phyloP scores from a whole-genome alignment of 2,329 filamentous ascomycete species.

The Calonectria pauciramosa region DNA sequence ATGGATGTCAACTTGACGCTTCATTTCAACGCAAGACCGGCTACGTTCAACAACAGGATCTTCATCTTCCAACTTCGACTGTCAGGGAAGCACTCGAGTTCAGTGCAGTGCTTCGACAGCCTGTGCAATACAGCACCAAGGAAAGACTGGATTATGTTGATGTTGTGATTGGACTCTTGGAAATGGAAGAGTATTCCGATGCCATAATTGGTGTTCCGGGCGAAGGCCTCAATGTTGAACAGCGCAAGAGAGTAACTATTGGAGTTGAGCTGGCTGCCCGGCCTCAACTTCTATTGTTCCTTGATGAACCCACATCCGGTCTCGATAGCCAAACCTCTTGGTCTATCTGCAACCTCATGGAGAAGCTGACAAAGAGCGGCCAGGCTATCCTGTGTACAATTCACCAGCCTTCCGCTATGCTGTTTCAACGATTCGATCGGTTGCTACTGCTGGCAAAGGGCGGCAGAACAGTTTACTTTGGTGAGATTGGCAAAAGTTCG shows the following conservation, averaged over 20 bases:
- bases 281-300: not conserved
- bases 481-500: not conserved
- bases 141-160: not conserved
- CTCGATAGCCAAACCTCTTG: constrained; percentile 4
- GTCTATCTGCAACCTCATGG: constrained; percentile 4
- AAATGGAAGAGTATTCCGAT: not conserved
- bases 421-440: too few relatives aligned
- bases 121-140: not conserved
- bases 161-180: not conserved
- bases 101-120: not conserved
- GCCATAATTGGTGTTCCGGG: constrained; percentile 6
- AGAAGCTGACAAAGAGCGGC: not conserved
- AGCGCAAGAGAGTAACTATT: not conserved
- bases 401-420: constrained; percentile 1
- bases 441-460: not conserved
- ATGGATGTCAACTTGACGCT: not conserved
- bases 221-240: constrained; percentile 1
- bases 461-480: not conserved
- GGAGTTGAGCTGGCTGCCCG: not conserved
- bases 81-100: not conserved
- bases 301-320: constrained; percentile 5
- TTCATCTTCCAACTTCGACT: not conserved
- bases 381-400: constrained; percentile 10
- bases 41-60: not conserved
- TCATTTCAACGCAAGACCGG: constrained; percentile 4